Evolutionary conservation across 495 filamentous ascomycete genomes (phyloP).

Genomic region (Glonium stellatum): DNA sequence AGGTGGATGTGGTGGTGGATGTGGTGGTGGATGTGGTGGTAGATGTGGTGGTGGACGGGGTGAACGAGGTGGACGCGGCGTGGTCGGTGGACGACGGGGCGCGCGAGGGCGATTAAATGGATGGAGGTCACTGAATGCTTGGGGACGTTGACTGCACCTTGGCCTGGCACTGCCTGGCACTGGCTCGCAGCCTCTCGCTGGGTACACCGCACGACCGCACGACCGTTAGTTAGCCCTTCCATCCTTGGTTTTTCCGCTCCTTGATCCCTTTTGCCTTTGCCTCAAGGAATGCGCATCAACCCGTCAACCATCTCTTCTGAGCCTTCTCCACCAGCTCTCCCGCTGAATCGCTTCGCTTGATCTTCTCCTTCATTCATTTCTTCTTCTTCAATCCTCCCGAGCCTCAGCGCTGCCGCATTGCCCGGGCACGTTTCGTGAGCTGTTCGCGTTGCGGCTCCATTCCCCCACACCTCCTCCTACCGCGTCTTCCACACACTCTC

Average conservation of each 20-base stretch:
- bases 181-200: too few species aligned
- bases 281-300: neutral
- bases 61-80: too few species aligned
- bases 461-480: constrained; percentile 3
- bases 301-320: neutral
- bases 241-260: neutral
- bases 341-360: neutral
- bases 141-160: neutral
- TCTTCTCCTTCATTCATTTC: neutral
- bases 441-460: constrained; percentile 7
- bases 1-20: too few species aligned
- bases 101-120: neutral
- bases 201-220: too few species aligned
- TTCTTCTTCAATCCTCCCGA: neutral
- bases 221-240: neutral
- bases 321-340: neutral
- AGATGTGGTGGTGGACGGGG: too few species aligned
- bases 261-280: neutral
- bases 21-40: too few species aligned
- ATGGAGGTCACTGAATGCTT: neutral
- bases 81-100: neutral
- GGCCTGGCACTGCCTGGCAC: too few species aligned
- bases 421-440: constrained; percentile 13
- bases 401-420: neutral
- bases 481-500: constrained; percentile 11